Conservation (phyloP, 2,329 filamentous ascomycete species). For the Chalaropsis ovoidea region DNA sequence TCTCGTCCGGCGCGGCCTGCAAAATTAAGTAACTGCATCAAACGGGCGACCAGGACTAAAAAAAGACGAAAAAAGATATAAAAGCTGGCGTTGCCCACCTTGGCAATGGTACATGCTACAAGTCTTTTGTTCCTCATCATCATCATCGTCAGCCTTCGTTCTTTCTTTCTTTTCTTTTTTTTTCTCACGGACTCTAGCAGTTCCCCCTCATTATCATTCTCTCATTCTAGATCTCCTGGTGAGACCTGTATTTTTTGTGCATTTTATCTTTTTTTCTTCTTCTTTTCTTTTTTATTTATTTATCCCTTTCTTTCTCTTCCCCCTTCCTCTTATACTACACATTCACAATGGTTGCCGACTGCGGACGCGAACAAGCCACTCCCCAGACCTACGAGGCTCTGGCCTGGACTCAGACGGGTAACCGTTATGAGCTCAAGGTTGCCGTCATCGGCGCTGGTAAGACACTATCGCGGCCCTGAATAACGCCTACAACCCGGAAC, state of each 20-base stretch:
- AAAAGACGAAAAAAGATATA: background rate
- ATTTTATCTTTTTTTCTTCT: background rate
- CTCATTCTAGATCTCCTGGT: constrained; percentile 3
- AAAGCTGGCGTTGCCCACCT: background rate
- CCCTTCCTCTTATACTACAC: background rate
- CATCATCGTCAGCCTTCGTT: constrained; percentile 9
- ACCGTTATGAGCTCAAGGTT: constrained; percentile 34
- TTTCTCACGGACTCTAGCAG: background rate
- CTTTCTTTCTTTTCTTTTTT: background rate
- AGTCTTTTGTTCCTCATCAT: constrained; percentile 2
- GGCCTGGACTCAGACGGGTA: background rate
- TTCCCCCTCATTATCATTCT: constrained; percentile 11
- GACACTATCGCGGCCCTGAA: background rate
- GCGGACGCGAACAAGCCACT: constrained; percentile 17
- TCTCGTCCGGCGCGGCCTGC: background rate
- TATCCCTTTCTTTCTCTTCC: background rate
- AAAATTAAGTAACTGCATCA: background rate
- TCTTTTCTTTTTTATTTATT: background rate
- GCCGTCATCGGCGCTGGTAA: constrained; percentile 45
- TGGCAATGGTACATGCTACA: background rate
- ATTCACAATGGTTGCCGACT: constrained; percentile 24
- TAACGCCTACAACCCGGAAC: background rate
- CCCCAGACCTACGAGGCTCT: constrained; percentile 19
- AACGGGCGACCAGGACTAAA: background rate
- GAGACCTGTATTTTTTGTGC: constrained; percentile 1